A percentile compares a stretch with the other conserved stretches of the same genome.
These are phyloP conservation scores for Rheum nobile DNA, from an alignment of 148 eudicot genomes.

Conservation along the genomic window DNA sequence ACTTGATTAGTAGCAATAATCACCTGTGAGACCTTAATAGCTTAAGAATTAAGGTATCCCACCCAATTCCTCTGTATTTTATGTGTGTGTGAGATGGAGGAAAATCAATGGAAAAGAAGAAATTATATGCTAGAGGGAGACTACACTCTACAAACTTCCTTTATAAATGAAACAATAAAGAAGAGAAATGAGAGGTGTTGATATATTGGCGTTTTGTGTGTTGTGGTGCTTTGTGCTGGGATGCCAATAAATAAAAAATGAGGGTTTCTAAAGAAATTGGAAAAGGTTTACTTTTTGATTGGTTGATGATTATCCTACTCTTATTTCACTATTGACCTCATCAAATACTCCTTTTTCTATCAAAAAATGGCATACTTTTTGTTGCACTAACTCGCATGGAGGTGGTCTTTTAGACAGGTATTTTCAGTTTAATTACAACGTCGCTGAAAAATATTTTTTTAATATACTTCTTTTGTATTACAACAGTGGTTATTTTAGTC, in stretches of 20 bases:
- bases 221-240: background rate
- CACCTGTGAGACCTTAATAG: background rate
- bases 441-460: background rate
- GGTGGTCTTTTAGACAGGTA: background rate
- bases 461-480: too few relatives aligned
- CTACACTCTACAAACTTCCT: background rate
- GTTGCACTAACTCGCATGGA: background rate
- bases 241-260: background rate
- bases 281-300: background rate
- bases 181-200: background rate
- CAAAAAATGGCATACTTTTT: background rate
- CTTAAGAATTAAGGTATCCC: background rate
- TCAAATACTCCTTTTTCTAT: background rate
- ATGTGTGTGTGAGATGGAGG: background rate
- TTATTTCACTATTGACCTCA: background rate
- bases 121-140: background rate
- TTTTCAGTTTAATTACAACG: background rate
- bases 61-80: background rate
- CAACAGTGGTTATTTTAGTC: too few relatives aligned
- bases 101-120: background rate
- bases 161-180: background rate
- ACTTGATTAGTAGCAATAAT: conserved; percentile 1
- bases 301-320: conserved; percentile 4
- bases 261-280: background rate
- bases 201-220: background rate